phyloP scores from a whole-genome alignment of 2,329 filamentous ascomycete species.

The Arthrobotrys conoides region DNA sequence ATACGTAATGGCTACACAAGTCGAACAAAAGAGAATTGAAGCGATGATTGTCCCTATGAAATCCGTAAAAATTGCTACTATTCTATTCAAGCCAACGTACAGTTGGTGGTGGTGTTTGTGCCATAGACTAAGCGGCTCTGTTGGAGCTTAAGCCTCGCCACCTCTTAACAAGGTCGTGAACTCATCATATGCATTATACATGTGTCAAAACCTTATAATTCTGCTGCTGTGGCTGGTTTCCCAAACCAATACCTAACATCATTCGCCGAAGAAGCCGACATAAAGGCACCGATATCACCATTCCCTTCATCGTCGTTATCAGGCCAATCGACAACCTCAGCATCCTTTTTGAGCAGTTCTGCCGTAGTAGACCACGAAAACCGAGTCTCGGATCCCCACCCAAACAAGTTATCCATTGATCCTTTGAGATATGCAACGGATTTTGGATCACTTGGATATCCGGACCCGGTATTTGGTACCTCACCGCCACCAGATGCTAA shows the following conservation, averaged over 20 bases:
- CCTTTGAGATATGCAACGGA: slow-evolving; percentile 84
- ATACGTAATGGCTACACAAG: slow-evolving; percentile 26
- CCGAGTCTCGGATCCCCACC: slow-evolving; percentile 91
- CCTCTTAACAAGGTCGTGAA: slow-evolving; percentile 7
- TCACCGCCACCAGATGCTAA: slow-evolving; percentile 62
- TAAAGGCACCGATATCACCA: slow-evolving; percentile 38
- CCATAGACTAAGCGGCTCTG: background rate
- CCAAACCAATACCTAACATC: slow-evolving; percentile 49
- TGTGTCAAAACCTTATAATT: slow-evolving; percentile 2
- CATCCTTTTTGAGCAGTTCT: slow-evolving; percentile 88
- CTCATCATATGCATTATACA: slow-evolving; percentile 10
- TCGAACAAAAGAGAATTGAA: background rate
- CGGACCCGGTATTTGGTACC: slow-evolving; percentile 80
- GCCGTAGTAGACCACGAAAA: slow-evolving; percentile 98
- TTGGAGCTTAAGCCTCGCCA: background rate
- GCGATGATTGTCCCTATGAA: background rate
- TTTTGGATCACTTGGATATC: slow-evolving; percentile 89
- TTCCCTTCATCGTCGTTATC: slow-evolving; percentile 74
- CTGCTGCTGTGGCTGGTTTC: slow-evolving; percentile 5
- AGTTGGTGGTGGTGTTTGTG: background rate
- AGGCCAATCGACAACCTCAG: slow-evolving; percentile 87
- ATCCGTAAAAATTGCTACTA: background rate
- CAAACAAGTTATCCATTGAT: slow-evolving; percentile 94
- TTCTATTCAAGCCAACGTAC: background rate
- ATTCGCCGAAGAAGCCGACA: slow-evolving; percentile 11